phyloP scores from a whole-genome alignment of 108 stramenopile genomes.

The Craspedostauros australis region DNA sequence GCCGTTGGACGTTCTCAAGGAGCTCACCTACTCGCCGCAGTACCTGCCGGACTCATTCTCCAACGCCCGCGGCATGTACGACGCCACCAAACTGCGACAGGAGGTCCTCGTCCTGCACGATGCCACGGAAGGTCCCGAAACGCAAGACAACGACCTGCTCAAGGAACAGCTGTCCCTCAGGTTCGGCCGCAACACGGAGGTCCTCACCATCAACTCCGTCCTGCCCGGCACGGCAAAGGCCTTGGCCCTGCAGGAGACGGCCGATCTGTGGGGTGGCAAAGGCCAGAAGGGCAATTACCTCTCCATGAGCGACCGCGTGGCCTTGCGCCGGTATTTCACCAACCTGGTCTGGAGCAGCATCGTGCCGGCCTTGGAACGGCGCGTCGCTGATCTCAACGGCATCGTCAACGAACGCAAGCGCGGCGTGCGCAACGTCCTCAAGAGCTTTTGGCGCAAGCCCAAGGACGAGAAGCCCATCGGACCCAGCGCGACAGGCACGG shows the following conservation, averaged over 20 bases:
- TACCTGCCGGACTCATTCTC: slow-evolving; percentile 57
- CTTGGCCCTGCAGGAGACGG: slow-evolving; percentile 37
- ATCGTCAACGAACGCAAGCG: slow-evolving; percentile 80
- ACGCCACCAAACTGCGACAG: slow-evolving; percentile 53
- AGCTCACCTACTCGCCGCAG: slow-evolving; percentile 34
- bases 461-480: slow-evolving; percentile 26
- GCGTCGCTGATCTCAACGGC: slow-evolving; percentile 70
- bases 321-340: slow-evolving; percentile 64
- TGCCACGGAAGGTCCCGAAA: slow-evolving; percentile 44
- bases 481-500: background rate
- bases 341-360: slow-evolving; percentile 43
- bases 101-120: slow-evolving; percentile 81
- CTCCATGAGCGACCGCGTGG: slow-evolving; percentile 51
- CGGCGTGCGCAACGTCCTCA: slow-evolving; percentile 79
- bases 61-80: slow-evolving; percentile 55
- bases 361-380: slow-evolving; percentile 71
- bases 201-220: slow-evolving; percentile 63
- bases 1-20: slow-evolving; percentile 32
- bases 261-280: slow-evolving; percentile 35
- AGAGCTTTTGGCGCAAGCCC: slow-evolving; percentile 75
- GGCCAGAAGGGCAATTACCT: slow-evolving; percentile 53
- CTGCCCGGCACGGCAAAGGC: slow-evolving; percentile 20
- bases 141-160: slow-evolving; percentile 40
- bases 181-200: slow-evolving; percentile 57
- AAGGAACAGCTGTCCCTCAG: slow-evolving; percentile 32